Base-by-base conservation (phyloP, 148 eudicot species). In the Bassia scoparia region DNA sequence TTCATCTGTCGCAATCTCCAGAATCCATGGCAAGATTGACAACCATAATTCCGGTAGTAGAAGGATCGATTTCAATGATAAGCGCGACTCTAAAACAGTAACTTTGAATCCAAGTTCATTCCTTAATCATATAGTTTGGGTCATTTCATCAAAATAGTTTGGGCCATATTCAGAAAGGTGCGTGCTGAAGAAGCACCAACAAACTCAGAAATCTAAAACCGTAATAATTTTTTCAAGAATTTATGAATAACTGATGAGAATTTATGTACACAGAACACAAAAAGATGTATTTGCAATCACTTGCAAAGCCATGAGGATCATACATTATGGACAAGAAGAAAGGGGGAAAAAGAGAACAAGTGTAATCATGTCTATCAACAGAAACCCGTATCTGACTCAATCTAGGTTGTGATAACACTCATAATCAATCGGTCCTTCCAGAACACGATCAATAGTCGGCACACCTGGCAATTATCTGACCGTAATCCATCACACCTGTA, bases 341-440 rank as follows among this genome's bases (percentile, higher is more conserved):
- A n/a, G n/a, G n/a, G n/a, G n/a, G n/a, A 21, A 64, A 24, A 3
- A 75, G 38, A 54, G 30, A 50, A 31, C 76, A 74, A 64, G 61
- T 53, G 18, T 52, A 67, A 33, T 35, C 20, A 13, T 62, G 37
- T 18, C 9, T 44, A 84, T 90, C 81, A 92, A 69, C 80, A 76
- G 63, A 83, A 81, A 73, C 59, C 76, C 29, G 87, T 79, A 77
- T 95, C 98, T 96, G 93, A 89, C 74, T 89, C 97, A 83, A 91
- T 54, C 88, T 86, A 43, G 98, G 98, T 81, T 89, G 85, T 59
- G 98, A 89, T 56, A 79, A 88, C 33, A 87, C 87, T 95, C 98
- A 70, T 91, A 95, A 81, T 95, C 98, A 68, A 88, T 81, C 10
- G 92, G 87, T 30, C 98, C 98, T 79, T 84, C 89, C n/a, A 91